A percentile compares a stretch with the other conserved stretches of the same genome.
Evolutionary conservation across 1,284 basidiomycete species (phyloP).

Genomic region (Laetiporus sulphureus): DNA sequence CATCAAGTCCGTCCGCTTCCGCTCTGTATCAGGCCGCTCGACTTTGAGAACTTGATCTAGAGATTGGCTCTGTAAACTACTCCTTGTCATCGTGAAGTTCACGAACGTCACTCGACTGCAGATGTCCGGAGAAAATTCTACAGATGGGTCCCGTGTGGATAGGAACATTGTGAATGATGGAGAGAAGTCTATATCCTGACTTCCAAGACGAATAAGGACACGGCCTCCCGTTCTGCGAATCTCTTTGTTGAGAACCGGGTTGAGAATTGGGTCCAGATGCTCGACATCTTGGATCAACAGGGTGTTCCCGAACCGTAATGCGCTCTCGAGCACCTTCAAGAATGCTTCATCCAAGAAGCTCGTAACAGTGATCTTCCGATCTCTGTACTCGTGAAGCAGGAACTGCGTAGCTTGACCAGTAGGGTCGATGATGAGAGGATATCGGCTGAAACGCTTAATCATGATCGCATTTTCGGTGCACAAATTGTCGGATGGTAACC

Average conservation of each 20-base stretch:
- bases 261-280: slow-evolving; percentile 95
- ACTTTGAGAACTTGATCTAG: slow-evolving; percentile 96
- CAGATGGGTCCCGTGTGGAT: slow-evolving; percentile 93
- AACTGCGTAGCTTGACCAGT: slow-evolving; percentile 98
- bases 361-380: slow-evolving; percentile 95
- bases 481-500: slow-evolving; percentile 90
- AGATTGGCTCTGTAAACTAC: slow-evolving; percentile 96
- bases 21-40: slow-evolving; percentile 95
- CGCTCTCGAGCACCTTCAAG: slow-evolving; percentile 96
- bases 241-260: slow-evolving; percentile 96
- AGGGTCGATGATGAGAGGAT: slow-evolving; percentile 97
- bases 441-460: slow-evolving; percentile 97
- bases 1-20: slow-evolving; percentile 96
- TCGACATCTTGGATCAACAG: slow-evolving; percentile 98
- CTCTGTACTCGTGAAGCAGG: slow-evolving; percentile 91
- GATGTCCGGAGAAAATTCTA: slow-evolving; percentile 97
- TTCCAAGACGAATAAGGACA: slow-evolving; percentile 96
- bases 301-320: slow-evolving; percentile 98
- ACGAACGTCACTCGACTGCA: slow-evolving; percentile 99
- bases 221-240: slow-evolving; percentile 94
- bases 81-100: slow-evolving; percentile 99
- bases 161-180: slow-evolving; percentile 99
- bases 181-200: slow-evolving; percentile 98
- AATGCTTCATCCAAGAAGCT: slow-evolving; percentile 99
- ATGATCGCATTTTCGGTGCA: slow-evolving; percentile 99